Evolutionary conservation across 2,329 filamentous ascomycete species (phyloP), one percentile per base, ranked within the genome.

Genomic region (Exophiala bonariae): DNA sequence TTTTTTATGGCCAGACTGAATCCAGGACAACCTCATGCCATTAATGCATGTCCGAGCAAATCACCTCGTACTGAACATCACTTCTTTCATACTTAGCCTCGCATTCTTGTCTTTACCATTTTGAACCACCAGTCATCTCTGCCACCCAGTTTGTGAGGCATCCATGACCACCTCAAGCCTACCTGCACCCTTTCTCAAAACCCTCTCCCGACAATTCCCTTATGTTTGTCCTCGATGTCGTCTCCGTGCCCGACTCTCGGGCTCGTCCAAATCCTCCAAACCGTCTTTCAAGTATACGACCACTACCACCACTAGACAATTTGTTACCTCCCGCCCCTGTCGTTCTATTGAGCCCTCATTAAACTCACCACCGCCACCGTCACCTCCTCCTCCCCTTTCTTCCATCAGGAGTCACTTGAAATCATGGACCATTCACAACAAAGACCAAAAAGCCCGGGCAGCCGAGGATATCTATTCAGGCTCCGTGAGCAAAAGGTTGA

Each of bases 321-420:
- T 34, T 34, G 8, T n/a, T 18, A 14, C 32, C 6, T 34, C 32
- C 32, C 5, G 17, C 5, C 17, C 6, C 14, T n/a, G 6, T 20
- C 35, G 35, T 8, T 17, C 19, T 8, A 33, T 31, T 17, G 32
- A 44, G 3, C 10, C 13, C 31, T 17, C 30, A 3, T 22, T 37
- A 17, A 37, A 9, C 16, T 4, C 35, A 6, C 16, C 4, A 7
- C 35, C 18, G 19, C 6, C 20, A 30, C 41, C 26, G 18, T 9
- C 11, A 9, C n/a, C 33, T 33, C 17, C 31, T 8, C 26, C 37
- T 28, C 18, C 30, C n/a, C 28, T 20, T 2, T 52, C 52, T 10
- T 28, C 43, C 11, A 50, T 56, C 30, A 44, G 53, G 3, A 48
- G 51, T 35, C 53, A 56, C 17, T 26, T 56, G 17, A 48, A 41